Conservation (phyloP, 352 stramenopile species). For the Phytophthora citrophthora region DNA sequence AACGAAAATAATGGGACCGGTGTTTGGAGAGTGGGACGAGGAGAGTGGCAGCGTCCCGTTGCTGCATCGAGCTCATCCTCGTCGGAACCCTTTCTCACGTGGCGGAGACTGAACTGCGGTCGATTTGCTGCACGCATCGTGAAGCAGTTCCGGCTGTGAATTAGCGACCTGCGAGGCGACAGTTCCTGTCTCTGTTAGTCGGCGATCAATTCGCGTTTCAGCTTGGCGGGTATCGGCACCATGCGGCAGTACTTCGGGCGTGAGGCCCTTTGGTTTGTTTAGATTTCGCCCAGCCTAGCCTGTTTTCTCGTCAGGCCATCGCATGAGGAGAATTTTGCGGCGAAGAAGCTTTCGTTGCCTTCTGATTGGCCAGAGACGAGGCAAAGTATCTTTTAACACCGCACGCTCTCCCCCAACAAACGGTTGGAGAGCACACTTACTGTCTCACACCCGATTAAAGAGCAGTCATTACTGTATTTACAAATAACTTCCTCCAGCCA, state of each 20-base stretch:
- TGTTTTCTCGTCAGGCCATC: slow-evolving; percentile 16
- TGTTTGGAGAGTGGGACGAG: slow-evolving; percentile 20
- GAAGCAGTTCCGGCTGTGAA: slow-evolving; percentile 13
- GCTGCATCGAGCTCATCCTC: slow-evolving; percentile 5
- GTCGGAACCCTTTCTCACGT: slow-evolving; percentile 17
- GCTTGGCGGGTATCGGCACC: neutral
- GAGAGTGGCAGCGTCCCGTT: neutral
- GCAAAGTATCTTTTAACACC: slow-evolving; percentile 28
- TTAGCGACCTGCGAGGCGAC: slow-evolving; percentile 25
- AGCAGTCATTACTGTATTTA: no score
- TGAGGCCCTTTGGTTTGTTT: neutral
- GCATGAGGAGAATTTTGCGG: neutral
- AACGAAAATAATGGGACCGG: slow-evolving; percentile 3
- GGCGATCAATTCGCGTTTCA: neutral
- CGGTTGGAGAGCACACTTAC: neutral
- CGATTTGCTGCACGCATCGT: slow-evolving; percentile 30
- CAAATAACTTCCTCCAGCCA: no score
- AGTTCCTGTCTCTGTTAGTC: slow-evolving; percentile 35
- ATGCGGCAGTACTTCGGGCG: no score
- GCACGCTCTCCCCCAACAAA: neutral
- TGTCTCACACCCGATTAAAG: neutral
- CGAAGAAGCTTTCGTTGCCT: slow-evolving; percentile 22
- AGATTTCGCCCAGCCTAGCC: neutral
- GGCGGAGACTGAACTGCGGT: slow-evolving; percentile 3
- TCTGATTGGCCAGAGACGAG: slow-evolving; percentile 31